phyloP scores from a whole-genome alignment of 2,329 filamentous ascomycete genomes.

The Monosporascus sp. region DNA sequence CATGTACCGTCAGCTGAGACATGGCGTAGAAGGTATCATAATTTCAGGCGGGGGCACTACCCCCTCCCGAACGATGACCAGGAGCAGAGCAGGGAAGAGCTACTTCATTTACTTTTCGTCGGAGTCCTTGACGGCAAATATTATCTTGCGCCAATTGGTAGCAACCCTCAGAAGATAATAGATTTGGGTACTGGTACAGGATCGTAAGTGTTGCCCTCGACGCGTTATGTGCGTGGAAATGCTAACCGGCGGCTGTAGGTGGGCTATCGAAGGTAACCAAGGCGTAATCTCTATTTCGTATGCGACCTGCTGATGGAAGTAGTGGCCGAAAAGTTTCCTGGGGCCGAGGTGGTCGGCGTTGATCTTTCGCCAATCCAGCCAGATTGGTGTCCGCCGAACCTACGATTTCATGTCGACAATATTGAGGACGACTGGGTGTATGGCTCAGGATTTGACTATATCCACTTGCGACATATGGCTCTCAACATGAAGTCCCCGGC shows the following conservation, averaged over 20 bases:
- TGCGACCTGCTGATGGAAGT: neutral
- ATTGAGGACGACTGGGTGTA: constrained; percentile 40
- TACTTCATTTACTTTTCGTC: constrained; percentile 44
- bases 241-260: constrained; percentile 29
- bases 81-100: constrained; percentile 43
- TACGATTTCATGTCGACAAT: constrained; percentile 51
- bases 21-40: constrained; percentile 41
- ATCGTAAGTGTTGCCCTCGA: neutral
- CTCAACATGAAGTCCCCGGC: constrained; percentile 47
- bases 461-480: constrained; percentile 48
- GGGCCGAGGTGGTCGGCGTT: constrained; percentile 40
- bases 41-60: constrained; percentile 41
- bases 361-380: constrained; percentile 41
- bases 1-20: neutral
- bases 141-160: constrained; percentile 38
- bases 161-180: constrained; percentile 42
- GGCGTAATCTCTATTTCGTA: neutral
- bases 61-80: constrained; percentile 48
- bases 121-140: constrained; percentile 40
- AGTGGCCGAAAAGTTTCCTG: constrained; percentile 42
- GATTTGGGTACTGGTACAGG: constrained; percentile 47
- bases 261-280: constrained; percentile 47
- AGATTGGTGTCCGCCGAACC: constrained; percentile 48
- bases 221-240: neutral
- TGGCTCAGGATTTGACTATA: constrained; percentile 45